Conservation (phyloP, 441 rosid species). For the Populus hybrid region DNA sequence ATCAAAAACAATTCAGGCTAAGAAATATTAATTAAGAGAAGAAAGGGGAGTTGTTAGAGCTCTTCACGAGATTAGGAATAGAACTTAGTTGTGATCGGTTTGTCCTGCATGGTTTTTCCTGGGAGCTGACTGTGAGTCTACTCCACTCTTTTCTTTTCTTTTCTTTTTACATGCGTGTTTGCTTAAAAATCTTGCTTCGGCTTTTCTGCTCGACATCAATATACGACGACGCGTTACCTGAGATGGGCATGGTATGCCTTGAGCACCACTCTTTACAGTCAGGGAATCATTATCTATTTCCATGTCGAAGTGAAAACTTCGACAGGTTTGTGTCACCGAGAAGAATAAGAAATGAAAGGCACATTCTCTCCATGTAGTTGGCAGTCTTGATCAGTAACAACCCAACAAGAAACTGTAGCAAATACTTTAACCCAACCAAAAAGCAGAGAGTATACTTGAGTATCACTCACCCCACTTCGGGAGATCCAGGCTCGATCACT, state of each 20-base stretch:
- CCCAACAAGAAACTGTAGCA: neutral
- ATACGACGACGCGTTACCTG: neutral
- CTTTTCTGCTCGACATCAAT: neutral
- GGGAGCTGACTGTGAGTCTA: neutral
- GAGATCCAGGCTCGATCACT: neutral
- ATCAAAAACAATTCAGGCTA: too few species aligned
- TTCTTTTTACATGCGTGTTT: neutral
- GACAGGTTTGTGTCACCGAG: slow-evolving; percentile 7
- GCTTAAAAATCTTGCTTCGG: neutral
- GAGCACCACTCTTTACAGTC: slow-evolving; percentile 6
- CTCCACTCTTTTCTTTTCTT: neutral
- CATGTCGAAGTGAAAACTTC: slow-evolving; percentile 3
- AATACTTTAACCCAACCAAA: neutral
- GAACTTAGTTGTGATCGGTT: neutral
- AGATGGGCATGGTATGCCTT: neutral
- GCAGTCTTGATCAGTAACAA: slow-evolving; percentile 8
- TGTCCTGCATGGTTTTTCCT: neutral
- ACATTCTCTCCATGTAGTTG: neutral
- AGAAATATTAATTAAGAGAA: neutral
- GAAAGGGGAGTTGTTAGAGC: neutral
- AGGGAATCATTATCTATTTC: slow-evolving; percentile 19
- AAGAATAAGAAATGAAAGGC: neutral
- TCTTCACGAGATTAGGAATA: neutral
- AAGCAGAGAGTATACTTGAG: neutral
- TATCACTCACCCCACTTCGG: neutral